Evolutionary conservation across 352 stramenopile genomes (phyloP), one percentile per base, ranked within the genome.

Genomic region (Pythium scleroteichum): DNA sequence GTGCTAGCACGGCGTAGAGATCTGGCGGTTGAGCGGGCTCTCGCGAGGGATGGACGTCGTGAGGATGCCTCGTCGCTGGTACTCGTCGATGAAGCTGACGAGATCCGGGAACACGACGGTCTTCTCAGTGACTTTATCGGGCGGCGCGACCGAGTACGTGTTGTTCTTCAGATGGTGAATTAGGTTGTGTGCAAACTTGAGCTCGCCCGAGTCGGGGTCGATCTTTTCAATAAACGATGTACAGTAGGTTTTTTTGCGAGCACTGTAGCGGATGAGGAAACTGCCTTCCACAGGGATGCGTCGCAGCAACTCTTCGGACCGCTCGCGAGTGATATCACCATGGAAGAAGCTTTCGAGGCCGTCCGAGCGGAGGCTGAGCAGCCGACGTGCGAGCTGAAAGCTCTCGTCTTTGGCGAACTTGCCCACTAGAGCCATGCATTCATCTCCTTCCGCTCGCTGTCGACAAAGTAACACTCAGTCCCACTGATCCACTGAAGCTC

Each of bases 331-430:
- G 23, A 92, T 89, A 24, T 87, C 79, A 9, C 82, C 82, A 42
- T 92, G 82, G 70, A 85, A 92, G 66, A 92, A 92, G 24, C 76
- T 88, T 61, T 85, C 78, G 48, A 92, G 67, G 1, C 82, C 82
- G 59, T 86, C 72, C 1, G 70, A 60, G 2, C 80, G 82, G 38
- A 92, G 62, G 12, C 73, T 73, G 14, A 83, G 48, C 22, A 92
- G 71, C 4, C 77, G 71, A 9, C 80, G 62, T 12, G 82, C 80
- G 40, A 89, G 66, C 51, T 92, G 80, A 56, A 89, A 92, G 22
- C 78, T 79, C 32, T 92, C 78, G 38, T 92, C 80, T 16, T 66
- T 65, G 17, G 80, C 63, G 39, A 88, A 86, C 3, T 71, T 73
- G 26, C 69, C 71, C 24, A 85, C 66, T 9, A 84, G 67, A 22